Evolutionary conservation across 768 basidiomycete species (phyloP), one percentile per base, ranked within the genome.

Genomic region (Phlebiopsis gigantea): DNA sequence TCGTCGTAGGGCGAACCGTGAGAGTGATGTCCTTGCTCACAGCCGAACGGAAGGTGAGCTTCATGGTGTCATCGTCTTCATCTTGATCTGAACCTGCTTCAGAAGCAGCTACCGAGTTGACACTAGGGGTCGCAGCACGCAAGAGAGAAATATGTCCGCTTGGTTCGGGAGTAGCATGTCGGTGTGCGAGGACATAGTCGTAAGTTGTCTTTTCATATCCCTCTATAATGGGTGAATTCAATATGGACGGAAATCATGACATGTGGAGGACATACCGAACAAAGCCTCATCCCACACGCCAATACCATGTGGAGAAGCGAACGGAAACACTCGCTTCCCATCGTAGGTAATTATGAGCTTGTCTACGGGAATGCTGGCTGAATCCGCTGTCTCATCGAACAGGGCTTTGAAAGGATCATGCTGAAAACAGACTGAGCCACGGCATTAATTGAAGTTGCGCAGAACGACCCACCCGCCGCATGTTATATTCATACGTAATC

Each of bases 1-100:
- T 90, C 19, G 90, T 89, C 19, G 85, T 86, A 6, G 81, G 78
- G 6, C 88, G 84, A 5, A 91, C 90, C 2, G 77, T 85, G 29
- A 93, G 74, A 0, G 77, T 75, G 46, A 91, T 76, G 39, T 81
- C 78, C 56, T 79, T 83, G 30, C 71, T 73, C 10, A 75, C 77
- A 19, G 69, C 71, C 1, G 88, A 87, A 17, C 87, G 87, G 9
- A 92, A 66, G 39, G 79, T 73, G 25, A 92, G 74, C 60, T 83
- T 87, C 72, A 91, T 79, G 28, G 75, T 85, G 56, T 82, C 79
- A 28, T 65, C 64, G 25, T 67, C 65, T 47, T 76, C 79, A 21
- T 77, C 58, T 10, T 39, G 12, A 25, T 74, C 77, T 10, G 68
- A 66, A 22, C 62, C 66, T 21, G 41, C 26, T 24, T 52, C 63